Base-by-base conservation (phyloP, 306 rosid genomes). In the Begonia masoniana region DNA sequence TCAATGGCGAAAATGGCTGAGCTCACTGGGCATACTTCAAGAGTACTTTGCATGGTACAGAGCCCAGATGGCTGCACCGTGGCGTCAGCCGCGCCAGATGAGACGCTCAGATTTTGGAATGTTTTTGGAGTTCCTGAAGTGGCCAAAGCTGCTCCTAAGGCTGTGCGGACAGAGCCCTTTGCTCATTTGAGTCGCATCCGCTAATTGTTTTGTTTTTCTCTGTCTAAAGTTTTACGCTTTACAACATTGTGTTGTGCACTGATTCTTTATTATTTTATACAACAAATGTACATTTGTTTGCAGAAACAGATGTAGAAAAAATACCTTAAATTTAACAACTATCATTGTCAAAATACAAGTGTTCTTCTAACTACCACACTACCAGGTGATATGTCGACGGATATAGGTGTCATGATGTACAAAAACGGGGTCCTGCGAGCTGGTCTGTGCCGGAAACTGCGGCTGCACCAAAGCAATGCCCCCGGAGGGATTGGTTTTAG, bases 351-450 rank as follows among this genome's bases (percentile, higher is more conserved):
- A 31, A 31, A 31, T 31, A 31, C 39, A 7, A 31, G 9, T 31
- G 9, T 31, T 31, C 8, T 31, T 2, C 39, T 26, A 26, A 3
- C 4, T 26, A 26, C 4, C 1, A 26, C 2, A 6, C 4, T 31
- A 61, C 82, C 87, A 89, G n/a, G 91, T 76, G 72, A 74, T 82
- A 55, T 91, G 95, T 59, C 95, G 72, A 62, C 96, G 76, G 42
- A 71, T 65, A 21, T 85, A 91, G 0, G 97, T 91, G 72, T 91
- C 97, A 71, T 91, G 94, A 3, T 81, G 97, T 41, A 91, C 91
- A 52, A 85, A 89, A 3, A 85, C 91, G 0, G 97, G 97, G 1
- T 78, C 80, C n/a, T 75, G 76, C 55, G 62, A 26, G 35, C 35
- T 53, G 10, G 36, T 59, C 56, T 65, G 87, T 16, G 76, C 64